These are phyloP conservation scores for Xylaria sp. DNA, from an alignment of 2,329 filamentous ascomycete species.

Conservation along the genomic window DNA sequence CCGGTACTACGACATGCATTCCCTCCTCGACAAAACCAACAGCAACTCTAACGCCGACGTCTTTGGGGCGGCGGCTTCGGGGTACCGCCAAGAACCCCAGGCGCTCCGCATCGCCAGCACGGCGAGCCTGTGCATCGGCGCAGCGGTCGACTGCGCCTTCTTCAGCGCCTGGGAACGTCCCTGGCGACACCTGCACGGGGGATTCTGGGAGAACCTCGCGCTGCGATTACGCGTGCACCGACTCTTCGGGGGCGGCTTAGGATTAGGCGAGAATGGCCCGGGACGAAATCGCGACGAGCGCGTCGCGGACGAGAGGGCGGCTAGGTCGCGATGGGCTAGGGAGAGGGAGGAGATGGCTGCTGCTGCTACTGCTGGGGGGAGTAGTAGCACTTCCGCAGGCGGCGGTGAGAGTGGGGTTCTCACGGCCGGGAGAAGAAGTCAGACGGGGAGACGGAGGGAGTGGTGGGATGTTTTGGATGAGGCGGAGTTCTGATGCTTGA, in stretches of 20 bases:
- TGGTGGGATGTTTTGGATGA: slow-evolving; percentile 55
- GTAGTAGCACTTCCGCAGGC: slow-evolving; percentile 5
- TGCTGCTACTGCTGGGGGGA: neutral
- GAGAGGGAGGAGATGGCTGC: slow-evolving; percentile 58
- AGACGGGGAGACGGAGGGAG: slow-evolving; percentile 41
- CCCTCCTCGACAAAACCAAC: neutral
- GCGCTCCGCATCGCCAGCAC: slow-evolving; percentile 64
- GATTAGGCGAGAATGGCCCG: neutral
- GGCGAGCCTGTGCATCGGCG: slow-evolving; percentile 71
- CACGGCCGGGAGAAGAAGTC: slow-evolving; percentile 22
- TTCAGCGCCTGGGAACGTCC: slow-evolving; percentile 77
- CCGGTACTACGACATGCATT: slow-evolving; percentile 57
- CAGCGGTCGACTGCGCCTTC: slow-evolving; percentile 72
- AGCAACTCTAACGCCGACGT: neutral
- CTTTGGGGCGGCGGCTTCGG: neutral
- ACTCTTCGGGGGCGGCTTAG: slow-evolving; percentile 47
- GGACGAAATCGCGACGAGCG: slow-evolving; percentile 1
- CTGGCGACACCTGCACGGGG: slow-evolving; percentile 65
- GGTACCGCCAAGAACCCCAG: slow-evolving; percentile 58
- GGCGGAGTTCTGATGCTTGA: slow-evolving; percentile 3
- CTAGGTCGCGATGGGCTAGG: slow-evolving; percentile 46
- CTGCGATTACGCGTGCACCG: slow-evolving; percentile 38
- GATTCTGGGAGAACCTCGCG: slow-evolving; percentile 48
- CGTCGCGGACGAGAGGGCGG: slow-evolving; percentile 51
- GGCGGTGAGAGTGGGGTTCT: slow-evolving; percentile 35